These are phyloP conservation scores for Globisporangium polare DNA, from an alignment of 352 stramenopile genomes.

Conservation along the genomic window DNA sequence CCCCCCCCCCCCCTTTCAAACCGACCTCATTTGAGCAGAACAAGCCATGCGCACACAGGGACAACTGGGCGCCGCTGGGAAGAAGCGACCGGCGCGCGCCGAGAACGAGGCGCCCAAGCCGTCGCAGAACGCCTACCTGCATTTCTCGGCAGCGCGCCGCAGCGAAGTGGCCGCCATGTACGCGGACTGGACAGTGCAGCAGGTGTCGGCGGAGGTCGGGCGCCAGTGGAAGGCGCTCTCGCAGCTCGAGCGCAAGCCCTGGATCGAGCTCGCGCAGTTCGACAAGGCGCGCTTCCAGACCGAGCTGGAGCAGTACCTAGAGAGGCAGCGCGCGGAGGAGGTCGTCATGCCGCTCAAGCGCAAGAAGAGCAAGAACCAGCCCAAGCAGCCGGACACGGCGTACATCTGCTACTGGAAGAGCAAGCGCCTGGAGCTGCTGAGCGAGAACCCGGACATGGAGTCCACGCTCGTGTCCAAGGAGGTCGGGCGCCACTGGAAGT, in stretches of 20 bases:
- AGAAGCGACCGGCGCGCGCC: constrained; percentile 8
- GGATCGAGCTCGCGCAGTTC: constrained; percentile 55
- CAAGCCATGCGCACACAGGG: background rate
- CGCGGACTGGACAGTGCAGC: constrained; percentile 40
- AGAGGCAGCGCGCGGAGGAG: constrained; percentile 14
- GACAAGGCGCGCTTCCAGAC: constrained; percentile 48
- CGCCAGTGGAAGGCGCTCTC: constrained; percentile 48
- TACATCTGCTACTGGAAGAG: constrained; percentile 70
- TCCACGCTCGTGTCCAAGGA: constrained; percentile 41
- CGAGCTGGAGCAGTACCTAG: constrained; percentile 26
- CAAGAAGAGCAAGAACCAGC: constrained; percentile 36
- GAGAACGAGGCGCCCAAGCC: constrained; percentile 14
- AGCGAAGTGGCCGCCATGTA: constrained; percentile 25
- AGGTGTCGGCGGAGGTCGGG: constrained; percentile 45
- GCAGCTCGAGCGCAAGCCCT: constrained; percentile 36
- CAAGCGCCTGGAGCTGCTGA: constrained; percentile 34
- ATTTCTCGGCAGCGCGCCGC: constrained; percentile 40
- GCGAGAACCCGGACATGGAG: constrained; percentile 32
- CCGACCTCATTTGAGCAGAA: background rate
- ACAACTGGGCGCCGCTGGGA: background rate
- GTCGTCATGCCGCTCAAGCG: constrained; percentile 22
- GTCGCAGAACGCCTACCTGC: constrained; percentile 44
- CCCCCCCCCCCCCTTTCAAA: no score
- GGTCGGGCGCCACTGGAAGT: constrained; percentile 46
- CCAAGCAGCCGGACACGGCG: constrained; percentile 49